Percentiles rank a stretch among this genome's conserved stretches.
Evolutionary conservation across 2,329 filamentous ascomycete species (phyloP).

Genomic region (Aspergillus sp.): DNA sequence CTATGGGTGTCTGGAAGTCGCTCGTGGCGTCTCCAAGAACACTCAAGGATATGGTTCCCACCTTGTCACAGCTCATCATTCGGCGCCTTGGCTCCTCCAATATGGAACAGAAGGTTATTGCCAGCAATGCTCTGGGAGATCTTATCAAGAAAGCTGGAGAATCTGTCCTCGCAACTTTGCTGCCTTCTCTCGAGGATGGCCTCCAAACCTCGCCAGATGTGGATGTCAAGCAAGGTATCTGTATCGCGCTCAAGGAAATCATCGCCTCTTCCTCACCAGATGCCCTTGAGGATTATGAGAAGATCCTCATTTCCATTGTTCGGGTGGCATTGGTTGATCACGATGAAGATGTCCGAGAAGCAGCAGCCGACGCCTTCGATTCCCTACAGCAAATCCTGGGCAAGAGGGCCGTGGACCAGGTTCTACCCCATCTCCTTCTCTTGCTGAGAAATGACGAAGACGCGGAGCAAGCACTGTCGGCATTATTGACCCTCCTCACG

Average conservation of each 20-base stretch:
- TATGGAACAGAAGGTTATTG: slow-evolving; percentile 98
- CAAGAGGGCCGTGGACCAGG: slow-evolving; percentile 92
- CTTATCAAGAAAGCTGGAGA: slow-evolving; percentile 97
- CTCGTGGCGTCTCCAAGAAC: slow-evolving; percentile 88
- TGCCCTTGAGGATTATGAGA: slow-evolving; percentile 89
- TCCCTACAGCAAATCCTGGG: slow-evolving; percentile 89
- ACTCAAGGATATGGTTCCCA: slow-evolving; percentile 92
- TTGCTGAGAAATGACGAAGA: slow-evolving; percentile 83
- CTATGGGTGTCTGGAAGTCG: slow-evolving; percentile 94
- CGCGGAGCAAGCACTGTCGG: slow-evolving; percentile 88
- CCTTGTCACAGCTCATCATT: slow-evolving; percentile 91
- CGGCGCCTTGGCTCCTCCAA: slow-evolving; percentile 90
- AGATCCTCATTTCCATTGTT: slow-evolving; percentile 90
- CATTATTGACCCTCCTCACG: slow-evolving; percentile 88
- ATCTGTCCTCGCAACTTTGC: slow-evolving; percentile 78
- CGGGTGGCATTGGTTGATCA: slow-evolving; percentile 88
- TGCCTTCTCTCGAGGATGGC: slow-evolving; percentile 90
- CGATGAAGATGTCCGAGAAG: slow-evolving; percentile 86
- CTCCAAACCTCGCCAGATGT: slow-evolving; percentile 84
- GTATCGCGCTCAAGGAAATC: slow-evolving; percentile 90
- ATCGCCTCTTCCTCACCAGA: slow-evolving; percentile 87
- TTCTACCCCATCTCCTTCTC: slow-evolving; percentile 86
- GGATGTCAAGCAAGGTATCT: slow-evolving; percentile 95
- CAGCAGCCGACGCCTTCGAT: slow-evolving; percentile 95
- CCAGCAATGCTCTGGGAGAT: slow-evolving; percentile 93